phyloP scores from a whole-genome alignment of 116 monocot species.

The Zostera marina region DNA sequence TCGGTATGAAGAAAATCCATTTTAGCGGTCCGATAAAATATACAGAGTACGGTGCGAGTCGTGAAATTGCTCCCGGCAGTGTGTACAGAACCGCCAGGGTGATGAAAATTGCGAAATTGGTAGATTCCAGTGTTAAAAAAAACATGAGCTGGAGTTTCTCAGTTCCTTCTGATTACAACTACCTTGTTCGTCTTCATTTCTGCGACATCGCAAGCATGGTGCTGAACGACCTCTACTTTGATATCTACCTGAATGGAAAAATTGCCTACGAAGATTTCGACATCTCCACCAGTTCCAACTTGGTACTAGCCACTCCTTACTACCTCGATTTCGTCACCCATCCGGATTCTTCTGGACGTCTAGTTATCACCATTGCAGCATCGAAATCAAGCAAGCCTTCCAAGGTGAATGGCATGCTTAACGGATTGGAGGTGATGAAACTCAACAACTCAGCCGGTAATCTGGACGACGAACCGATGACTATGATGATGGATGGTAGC shows the following conservation, averaged over 20 bases:
- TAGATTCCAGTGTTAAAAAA: slow-evolving; percentile 21
- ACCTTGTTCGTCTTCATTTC: slow-evolving; percentile 68
- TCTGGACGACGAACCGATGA: slow-evolving; percentile 3
- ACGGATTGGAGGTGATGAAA: slow-evolving; percentile 83
- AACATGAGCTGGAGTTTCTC: slow-evolving; percentile 44
- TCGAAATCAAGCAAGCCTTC: slow-evolving; percentile 24
- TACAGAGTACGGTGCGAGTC: slow-evolving; percentile 33
- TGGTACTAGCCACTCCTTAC: slow-evolving; percentile 47
- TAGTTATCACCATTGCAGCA: slow-evolving; percentile 39
- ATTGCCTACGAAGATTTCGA: slow-evolving; percentile 43
- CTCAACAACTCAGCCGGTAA: slow-evolving; percentile 25
- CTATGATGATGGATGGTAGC: background rate
- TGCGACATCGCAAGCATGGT: slow-evolving; percentile 67
- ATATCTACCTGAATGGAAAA: slow-evolving; percentile 56
- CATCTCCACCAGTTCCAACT: slow-evolving; percentile 30
- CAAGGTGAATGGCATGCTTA: slow-evolving; percentile 38
- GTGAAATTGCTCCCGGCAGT: slow-evolving; percentile 52
- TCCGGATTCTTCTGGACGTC: slow-evolving; percentile 15
- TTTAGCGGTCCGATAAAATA: slow-evolving; percentile 49
- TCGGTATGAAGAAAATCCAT: slow-evolving; percentile 5
- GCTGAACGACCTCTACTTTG: slow-evolving; percentile 47
- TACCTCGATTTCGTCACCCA: slow-evolving; percentile 58
- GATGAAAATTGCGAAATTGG: slow-evolving; percentile 7
- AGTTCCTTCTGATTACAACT: slow-evolving; percentile 29
- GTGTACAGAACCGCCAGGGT: slow-evolving; percentile 51